These are phyloP conservation scores for Lagenidium giganteum DNA, from an alignment of 352 stramenopile species.

Conservation along the genomic window DNA sequence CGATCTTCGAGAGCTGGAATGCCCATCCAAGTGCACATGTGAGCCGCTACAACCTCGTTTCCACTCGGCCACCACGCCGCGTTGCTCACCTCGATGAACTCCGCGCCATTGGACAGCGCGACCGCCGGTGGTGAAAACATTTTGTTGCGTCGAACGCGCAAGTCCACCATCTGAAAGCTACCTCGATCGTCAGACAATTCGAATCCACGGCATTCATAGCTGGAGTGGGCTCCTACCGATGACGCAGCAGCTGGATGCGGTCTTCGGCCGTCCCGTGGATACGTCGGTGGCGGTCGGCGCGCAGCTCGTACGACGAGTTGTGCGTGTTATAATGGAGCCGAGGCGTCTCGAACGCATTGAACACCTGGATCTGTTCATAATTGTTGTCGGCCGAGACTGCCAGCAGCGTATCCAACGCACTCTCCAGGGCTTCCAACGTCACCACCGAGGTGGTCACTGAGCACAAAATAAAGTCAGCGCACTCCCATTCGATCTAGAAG, in stretches of 20 bases:
- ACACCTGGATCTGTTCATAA: constrained; percentile 80
- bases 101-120: constrained; percentile 39
- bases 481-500: background rate
- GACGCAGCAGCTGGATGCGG: constrained; percentile 57
- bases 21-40: background rate
- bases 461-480: background rate
- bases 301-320: constrained; percentile 75
- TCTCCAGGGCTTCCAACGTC: constrained; percentile 77
- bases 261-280: constrained; percentile 57
- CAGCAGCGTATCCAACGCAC: constrained; percentile 74
- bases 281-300: constrained; percentile 35
- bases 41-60: no score
- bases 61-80: no score
- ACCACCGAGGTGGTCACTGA: constrained; percentile 80
- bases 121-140: constrained; percentile 67
- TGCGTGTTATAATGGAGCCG: constrained; percentile 53
- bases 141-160: constrained; percentile 78
- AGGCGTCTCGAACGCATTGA: constrained; percentile 73
- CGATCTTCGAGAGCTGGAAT: constrained; percentile 71
- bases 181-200: background rate
- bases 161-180: constrained; percentile 64
- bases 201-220: no score
- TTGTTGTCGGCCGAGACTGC: constrained; percentile 77
- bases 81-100: constrained; percentile 61
- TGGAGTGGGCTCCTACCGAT: constrained; percentile 31